Evolutionary conservation across 257 asterid genomes (phyloP), one percentile per base, ranked within the genome.

Genomic region (Gentiana dahurica): DNA sequence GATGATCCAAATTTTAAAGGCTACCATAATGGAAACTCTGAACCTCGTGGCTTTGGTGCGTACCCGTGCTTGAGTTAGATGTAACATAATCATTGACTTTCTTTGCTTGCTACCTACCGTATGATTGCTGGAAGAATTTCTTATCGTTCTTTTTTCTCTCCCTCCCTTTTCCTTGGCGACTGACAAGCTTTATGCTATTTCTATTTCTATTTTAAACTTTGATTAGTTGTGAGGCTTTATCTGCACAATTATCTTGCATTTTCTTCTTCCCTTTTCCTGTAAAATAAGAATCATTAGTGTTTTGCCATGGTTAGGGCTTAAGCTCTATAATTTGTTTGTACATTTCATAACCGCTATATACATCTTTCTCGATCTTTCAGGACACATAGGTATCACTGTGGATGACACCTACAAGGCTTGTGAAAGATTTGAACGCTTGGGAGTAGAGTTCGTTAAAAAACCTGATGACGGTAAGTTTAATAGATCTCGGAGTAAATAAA

Each of bases 31-130:
- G 99, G 99, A 38, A 92, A 92, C 81, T 73, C 94, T 9, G 95
- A 88, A 6, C 97, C 99, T 69, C 84, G 81, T 57, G 99, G 95
- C 54, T 88, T 79, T 75, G 99, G 99, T 88, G 38, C 11, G 72
- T 55, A 36, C 35, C 12, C 59, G 34, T 33, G 57, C 24, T 24
- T 24, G 24, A 24, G 24, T 41, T 2, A 41, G 7, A 41, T 10
- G 46, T 41, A 10, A 41, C 6, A 41, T 41, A 10, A 7, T 10
- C 8, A 41, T 10, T 5, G 9, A 5, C 9, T 1, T 2, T 41
- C 46, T 10, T 2, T 41, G 46, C 46, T 24, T 24, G 24, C 24
- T 24, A 24, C 24, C 24, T 41, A 10, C 46, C 3, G 9, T 41
- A 41, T 41, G 9, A 41, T 41, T 41, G 9, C 46, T 41, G 46